Evolutionary conservation across 2,329 filamentous ascomycete genomes (phyloP), one percentile per base, ranked within the genome.

Genomic region (Thyridium curvatum): DNA sequence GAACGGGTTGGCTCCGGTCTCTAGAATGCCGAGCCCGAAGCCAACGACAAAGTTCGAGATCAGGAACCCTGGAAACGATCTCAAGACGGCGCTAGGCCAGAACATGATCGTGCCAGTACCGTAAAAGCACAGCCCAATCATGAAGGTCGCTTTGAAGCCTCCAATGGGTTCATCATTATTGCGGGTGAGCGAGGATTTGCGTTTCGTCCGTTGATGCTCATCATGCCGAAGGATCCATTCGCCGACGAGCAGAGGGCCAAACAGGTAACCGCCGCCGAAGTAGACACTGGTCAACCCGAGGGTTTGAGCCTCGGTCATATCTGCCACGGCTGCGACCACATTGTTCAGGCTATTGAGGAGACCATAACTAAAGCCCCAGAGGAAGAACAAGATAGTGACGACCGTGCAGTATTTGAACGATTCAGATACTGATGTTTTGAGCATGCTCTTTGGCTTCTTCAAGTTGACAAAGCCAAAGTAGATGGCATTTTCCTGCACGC

Each of bases 301-400:
- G 0, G 74, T 81, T 56, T 88, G 72, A 7, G 75, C 71, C 0
- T 68, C 59, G 1, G 68, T 74, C 69, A 84, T 82, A 16, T 72
- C 52, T 12, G 81, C 73, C 6, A 87, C 73, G 12, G 61, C 54
- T 29, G 82, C 77, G 38, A 88, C 81, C 17, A 79, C 78, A 15
- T 72, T 73, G 55, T 94, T 94, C 18, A 96, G 72, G 0, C 82
- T 84, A 52, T 93, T 88, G 3, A 95, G 68, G 2, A 95, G 72
- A 1, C 90, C 90, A 50, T 95, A 95, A 0, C 88, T 89, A 41
- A 95, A 84, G 0, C 90, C 90, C 89, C 88, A 94, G 3, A 95
- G 66, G 46, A 94, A 80, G 62, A 95, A 94, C 0, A 95, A 67
- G 7, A 90, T 74, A 1, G 85, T 86, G 16, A 94, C 87, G 46